Conservation (phyloP, 345 rosid genomes). For the rapeseed (Brassica napus) region DNA sequence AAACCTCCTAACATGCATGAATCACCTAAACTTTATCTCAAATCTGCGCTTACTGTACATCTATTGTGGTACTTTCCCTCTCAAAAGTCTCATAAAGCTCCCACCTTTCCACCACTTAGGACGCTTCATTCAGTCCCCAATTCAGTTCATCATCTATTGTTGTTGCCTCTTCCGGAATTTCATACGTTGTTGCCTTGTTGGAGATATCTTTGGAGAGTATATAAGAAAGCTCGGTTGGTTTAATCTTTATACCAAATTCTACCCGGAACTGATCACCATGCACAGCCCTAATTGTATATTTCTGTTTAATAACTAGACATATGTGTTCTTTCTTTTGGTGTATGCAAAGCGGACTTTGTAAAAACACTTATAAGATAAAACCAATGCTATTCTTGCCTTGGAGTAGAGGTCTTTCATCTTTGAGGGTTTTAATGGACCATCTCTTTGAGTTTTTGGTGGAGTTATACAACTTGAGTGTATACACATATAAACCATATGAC, state of each 20-base stretch:
- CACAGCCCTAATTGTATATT: neutral
- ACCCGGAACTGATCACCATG: too few species aligned
- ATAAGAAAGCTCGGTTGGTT: conserved; percentile 50
- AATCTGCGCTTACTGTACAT: conserved; percentile 47
- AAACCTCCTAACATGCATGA: too few species aligned
- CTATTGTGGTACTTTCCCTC: too few species aligned
- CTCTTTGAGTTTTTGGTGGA: neutral
- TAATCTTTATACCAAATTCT: neutral
- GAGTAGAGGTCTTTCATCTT: neutral
- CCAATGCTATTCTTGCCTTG: neutral
- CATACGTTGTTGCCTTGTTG: conserved; percentile 55
- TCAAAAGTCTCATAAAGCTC: too few species aligned
- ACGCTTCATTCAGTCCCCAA: too few species aligned
- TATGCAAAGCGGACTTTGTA: neutral
- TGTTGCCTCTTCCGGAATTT: conserved; percentile 54
- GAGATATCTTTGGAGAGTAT: conserved; percentile 49
- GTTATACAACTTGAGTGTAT: too few species aligned
- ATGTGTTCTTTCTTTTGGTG: neutral
- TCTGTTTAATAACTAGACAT: neutral
- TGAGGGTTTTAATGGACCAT: neutral
- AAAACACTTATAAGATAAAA: neutral
- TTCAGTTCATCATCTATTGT: conserved; percentile 45
- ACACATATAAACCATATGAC: too few species aligned
- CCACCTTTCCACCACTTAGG: too few species aligned
- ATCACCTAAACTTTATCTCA: conserved; percentile 41